These are phyloP conservation scores for Firmiana major DNA, from an alignment of 345 rosid genomes.

Conservation along the genomic window DNA sequence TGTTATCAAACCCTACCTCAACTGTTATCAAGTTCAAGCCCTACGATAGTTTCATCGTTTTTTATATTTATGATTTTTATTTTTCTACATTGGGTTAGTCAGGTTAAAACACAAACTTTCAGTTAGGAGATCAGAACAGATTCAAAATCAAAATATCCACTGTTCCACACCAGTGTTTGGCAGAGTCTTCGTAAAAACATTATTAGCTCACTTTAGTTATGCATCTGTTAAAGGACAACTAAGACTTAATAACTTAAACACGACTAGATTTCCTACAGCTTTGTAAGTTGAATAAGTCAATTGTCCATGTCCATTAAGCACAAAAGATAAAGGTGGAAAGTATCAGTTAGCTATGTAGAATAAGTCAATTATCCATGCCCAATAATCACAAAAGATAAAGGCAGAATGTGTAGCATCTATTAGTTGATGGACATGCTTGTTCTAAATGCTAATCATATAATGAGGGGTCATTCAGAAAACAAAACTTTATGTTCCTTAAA, in stretches of 20 bases:
- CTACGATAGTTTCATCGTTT: background rate
- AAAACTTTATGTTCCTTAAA: background rate
- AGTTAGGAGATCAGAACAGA: no score
- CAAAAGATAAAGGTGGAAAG: background rate
- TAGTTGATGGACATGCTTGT: background rate
- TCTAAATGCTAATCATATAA: background rate
- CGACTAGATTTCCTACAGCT: background rate
- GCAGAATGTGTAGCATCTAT: background rate
- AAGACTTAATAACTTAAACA: background rate
- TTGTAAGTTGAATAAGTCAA: background rate
- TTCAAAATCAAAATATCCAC: no score
- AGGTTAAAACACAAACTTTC: background rate
- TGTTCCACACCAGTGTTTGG: background rate
- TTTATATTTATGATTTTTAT: background rate
- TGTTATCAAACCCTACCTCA: no score
- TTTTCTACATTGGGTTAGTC: background rate
- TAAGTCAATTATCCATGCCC: background rate
- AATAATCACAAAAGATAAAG: background rate
- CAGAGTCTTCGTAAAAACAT: background rate
- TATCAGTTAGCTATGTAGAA: background rate
- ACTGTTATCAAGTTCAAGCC: background rate
- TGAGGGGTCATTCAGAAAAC: background rate
- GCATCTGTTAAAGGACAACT: background rate
- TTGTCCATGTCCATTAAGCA: background rate
- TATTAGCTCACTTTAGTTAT: background rate